These are phyloP conservation scores for Alliaria petiolata DNA, from an alignment of 345 rosid genomes.

Conservation along the genomic window DNA sequence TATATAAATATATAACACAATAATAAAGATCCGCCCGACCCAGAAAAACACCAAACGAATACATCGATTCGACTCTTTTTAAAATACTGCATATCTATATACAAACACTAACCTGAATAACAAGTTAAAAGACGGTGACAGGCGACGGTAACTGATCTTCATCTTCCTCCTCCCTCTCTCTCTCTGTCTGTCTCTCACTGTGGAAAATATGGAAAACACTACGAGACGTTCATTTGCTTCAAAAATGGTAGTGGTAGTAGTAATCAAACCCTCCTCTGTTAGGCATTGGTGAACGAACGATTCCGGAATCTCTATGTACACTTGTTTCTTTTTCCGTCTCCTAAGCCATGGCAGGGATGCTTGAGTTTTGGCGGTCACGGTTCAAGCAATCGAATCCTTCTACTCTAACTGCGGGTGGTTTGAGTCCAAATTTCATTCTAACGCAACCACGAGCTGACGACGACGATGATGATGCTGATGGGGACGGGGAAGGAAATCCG, in stretches of 20 bases:
- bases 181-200: slow-evolving; percentile 24
- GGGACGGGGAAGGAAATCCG: slow-evolving; percentile 39
- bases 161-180: slow-evolving; percentile 14
- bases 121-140: slow-evolving; percentile 20
- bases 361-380: slow-evolving; percentile 90
- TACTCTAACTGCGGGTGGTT: slow-evolving; percentile 92
- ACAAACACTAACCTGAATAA: slow-evolving; percentile 25
- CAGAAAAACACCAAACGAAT: slow-evolving; percentile 27
- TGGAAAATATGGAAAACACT: slow-evolving; percentile 1
- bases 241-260: slow-evolving; percentile 28
- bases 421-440: slow-evolving; percentile 72
- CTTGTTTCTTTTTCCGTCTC: slow-evolving; percentile 36
- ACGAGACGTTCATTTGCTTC: slow-evolving; percentile 24
- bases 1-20: neutral
- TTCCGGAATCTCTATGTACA: slow-evolving; percentile 53
- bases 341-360: slow-evolving; percentile 98
- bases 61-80: slow-evolving; percentile 17
- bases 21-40: slow-evolving; percentile 26
- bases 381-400: slow-evolving; percentile 99
- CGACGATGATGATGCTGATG: slow-evolving; percentile 48
- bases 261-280: slow-evolving; percentile 28
- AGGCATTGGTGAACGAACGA: slow-evolving; percentile 17
- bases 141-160: slow-evolving; percentile 23
- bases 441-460: slow-evolving; percentile 69
- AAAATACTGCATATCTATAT: slow-evolving; percentile 23